Evolutionary conservation across 176 grass and related monocot species (phyloP), one percentile per base, ranked within the genome.

Genomic region (Rhynchospora breviuscula): DNA sequence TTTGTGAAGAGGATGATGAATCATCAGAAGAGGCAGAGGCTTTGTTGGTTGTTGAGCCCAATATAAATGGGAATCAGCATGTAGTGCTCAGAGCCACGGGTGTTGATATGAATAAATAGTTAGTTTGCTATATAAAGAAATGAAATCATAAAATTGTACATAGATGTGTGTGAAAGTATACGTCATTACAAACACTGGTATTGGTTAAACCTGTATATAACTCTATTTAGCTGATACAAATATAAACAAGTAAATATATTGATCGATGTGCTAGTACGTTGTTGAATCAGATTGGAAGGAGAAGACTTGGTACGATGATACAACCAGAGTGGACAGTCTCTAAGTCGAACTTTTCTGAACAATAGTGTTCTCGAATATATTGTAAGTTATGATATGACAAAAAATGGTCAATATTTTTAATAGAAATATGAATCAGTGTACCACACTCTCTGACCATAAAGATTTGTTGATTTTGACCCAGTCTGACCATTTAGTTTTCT

Each of bases 41-140:
- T 7, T 85, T 87, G 0, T 18, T 93, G 22, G 25, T 90, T 6
- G 64, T 95, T 33, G 88, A 95, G 60, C 82, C 84, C 1, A 85
- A 90, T 64, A 84, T 79, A 21, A 53, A 85, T 12, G 90, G 89
- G 13, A 84, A 40, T 22, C 95, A 93, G 35, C 79, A 82, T 85
- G 90, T 93, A 60, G 89, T 89, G 82, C 82, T 98, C 48, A 91
- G 87, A 80, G 92, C 96, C 35, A 59, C 91, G n/a, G 88, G 88
- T 74, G 47, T 93, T n/a, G 80, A 77, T 87, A 87, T 82, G 78
- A 79, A 67, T 47, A 70, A 12, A 44, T 60, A 80, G 17, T 5
- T 79, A 29, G n/a, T 54, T 10, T 52, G 51, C 10, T 75, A 18
- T 59, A n/a, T 62, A 19, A 23, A 67, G n/a, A 48, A 47, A 82